phyloP scores from a whole-genome alignment of 176 grass and related monocot genomes.

The Musa itinerans region DNA sequence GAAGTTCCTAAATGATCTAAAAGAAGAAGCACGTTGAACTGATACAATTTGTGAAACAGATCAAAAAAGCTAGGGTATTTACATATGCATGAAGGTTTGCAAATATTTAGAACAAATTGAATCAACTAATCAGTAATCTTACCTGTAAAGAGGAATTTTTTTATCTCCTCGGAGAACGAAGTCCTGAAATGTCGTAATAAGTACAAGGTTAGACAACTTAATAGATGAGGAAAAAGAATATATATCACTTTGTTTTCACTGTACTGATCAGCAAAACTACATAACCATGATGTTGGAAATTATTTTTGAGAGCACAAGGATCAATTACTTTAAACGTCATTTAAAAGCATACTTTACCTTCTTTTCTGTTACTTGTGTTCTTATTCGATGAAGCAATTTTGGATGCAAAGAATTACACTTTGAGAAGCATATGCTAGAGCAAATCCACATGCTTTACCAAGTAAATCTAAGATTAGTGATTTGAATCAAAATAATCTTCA shows the following conservation, averaged over 20 bases:
- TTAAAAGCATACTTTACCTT: too few relatives aligned
- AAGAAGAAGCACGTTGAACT: not conserved
- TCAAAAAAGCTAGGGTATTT: not conserved
- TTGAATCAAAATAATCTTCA: too few relatives aligned
- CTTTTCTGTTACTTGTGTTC: too few relatives aligned
- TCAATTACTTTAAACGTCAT: too few relatives aligned
- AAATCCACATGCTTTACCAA: too few relatives aligned
- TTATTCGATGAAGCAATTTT: too few relatives aligned
- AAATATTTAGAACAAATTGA: not conserved
- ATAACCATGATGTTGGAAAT: not conserved
- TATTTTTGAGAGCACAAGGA: not conserved
- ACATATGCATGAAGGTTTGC: not conserved
- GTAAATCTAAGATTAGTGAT: too few relatives aligned
- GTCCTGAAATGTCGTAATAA: slow-evolving; percentile 50
- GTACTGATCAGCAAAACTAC: not conserved
- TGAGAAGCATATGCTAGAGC: too few relatives aligned
- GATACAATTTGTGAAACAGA: not conserved
- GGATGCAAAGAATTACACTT: too few relatives aligned
- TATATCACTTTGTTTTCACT: not conserved
- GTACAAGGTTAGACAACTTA: not conserved
- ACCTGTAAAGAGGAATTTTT: slow-evolving; percentile 80
- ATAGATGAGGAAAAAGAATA: not conserved
- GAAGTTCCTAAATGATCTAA: not conserved
- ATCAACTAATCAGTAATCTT: not conserved
- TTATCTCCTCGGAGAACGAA: slow-evolving; percentile 81